Conservation (phyloP, 2,329 filamentous ascomycete species). For the Botrytis sinoallii region DNA sequence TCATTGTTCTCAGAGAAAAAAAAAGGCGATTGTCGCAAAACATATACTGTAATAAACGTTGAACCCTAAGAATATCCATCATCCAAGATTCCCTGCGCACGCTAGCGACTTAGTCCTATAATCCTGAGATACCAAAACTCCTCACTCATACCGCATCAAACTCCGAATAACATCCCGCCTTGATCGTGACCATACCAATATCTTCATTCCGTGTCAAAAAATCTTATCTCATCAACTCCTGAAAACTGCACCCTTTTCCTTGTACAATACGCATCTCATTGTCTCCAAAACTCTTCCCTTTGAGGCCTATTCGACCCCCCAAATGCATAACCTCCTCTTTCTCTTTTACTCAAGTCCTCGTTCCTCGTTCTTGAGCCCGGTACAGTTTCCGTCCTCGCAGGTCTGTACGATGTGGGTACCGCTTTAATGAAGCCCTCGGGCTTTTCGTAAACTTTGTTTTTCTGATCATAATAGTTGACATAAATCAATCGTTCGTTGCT, state of each 20-base stretch:
- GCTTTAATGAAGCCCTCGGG: conserved; percentile 5
- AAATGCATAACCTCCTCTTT: background rate
- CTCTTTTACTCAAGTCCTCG: background rate
- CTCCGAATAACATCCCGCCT: background rate
- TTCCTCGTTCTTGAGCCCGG: background rate
- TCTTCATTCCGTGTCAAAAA: background rate
- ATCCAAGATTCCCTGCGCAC: background rate
- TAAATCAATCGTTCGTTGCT: conserved; percentile 7
- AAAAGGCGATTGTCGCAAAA: background rate
- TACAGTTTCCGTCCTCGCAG: background rate
- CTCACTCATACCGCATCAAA: background rate
- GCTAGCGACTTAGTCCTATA: background rate
- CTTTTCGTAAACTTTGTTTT: background rate
- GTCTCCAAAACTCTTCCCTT: background rate
- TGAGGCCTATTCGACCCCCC: too few species aligned
- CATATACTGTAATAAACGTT: background rate
- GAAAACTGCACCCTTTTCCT: background rate
- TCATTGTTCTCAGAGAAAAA: background rate
- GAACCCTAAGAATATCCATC: background rate
- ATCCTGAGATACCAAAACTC: background rate
- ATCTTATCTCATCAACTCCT: background rate
- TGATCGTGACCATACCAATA: background rate
- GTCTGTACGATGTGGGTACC: background rate
- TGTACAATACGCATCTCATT: background rate
- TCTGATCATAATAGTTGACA: conserved; percentile 6